Base-by-base conservation (phyloP, 2,329 filamentous ascomycete species). In the Teratosphaeria zuluensis region DNA sequence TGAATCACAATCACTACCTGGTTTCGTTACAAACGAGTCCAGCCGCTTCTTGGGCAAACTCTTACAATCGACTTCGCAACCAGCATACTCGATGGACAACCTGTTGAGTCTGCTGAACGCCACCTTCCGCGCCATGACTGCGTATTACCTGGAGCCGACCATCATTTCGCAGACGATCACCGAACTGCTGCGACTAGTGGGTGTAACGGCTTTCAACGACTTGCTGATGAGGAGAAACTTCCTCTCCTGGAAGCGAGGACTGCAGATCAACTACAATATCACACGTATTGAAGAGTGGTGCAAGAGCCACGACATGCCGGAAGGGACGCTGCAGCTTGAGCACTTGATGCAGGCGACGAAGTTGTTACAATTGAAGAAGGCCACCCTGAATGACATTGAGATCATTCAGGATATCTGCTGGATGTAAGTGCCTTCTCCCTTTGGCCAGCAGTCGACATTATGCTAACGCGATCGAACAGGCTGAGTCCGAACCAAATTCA, bases 191-290 rank as follows among this genome's bases (percentile, higher is more conserved):
- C 86, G 88, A 61, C 81, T 99, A 53, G 94, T 99, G 58, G 94
- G 94, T 64, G 94, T 99, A 42, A 99, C 94, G 1, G 94, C 94
- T 3, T 99, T 99, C 79, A 99, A 99, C 73, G 94, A 99, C 73
- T 80, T 99, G 63, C 83, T 99, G 66, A 96, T 99, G 92, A 86
- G 94, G 69, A 85, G 94, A 68, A 97, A 97, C 76, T 99, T 99
- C 83, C 83, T 99, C 59, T 96, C 92, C 0, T 99, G 94, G 94
- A 99, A 99, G 81, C 90, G 94, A 74, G 94, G 94, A 68, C 84
- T 99, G 57, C 94, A 99, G 76, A 99, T 99, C 78, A 99, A 99
- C 78, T 99, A 99, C 81, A 99, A 99, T 78, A 99, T 99, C 74
- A 99, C 94, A 28, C 85, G 94, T 59, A 99, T 99, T 63, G 94